A percentile compares a stretch with the other conserved stretches of the same genome.
These are phyloP conservation scores for Platanthera zijinensis DNA, from an alignment of 106 monocot species.

Conservation along the genomic window DNA sequence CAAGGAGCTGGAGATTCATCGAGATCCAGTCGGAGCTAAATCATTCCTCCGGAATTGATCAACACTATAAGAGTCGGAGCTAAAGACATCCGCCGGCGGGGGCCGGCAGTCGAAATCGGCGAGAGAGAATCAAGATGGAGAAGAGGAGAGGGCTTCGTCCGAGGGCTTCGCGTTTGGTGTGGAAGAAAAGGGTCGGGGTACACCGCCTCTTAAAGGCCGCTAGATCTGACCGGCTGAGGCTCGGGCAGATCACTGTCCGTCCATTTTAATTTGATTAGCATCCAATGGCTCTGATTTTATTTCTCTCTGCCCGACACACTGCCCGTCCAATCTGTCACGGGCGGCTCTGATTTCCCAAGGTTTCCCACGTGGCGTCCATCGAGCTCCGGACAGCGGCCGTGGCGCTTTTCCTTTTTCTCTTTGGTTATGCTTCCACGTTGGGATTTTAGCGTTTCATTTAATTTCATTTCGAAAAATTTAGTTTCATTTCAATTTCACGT, in stretches of 20 bases:
- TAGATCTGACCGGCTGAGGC: slow-evolving; percentile 33
- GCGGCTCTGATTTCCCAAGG: slow-evolving; percentile 22
- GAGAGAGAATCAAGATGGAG: slow-evolving; percentile 1
- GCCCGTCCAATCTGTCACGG: slow-evolving; percentile 43
- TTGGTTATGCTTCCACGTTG: background rate
- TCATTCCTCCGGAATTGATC: too few relatives aligned
- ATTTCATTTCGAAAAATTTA: background rate
- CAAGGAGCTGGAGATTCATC: background rate
- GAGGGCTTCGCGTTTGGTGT: slow-evolving; percentile 9
- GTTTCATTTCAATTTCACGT: slow-evolving; percentile 6
- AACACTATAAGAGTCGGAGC: background rate
- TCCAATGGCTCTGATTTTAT: slow-evolving; percentile 18
- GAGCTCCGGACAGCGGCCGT: background rate
- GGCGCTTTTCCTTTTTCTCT: background rate
- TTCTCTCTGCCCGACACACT: slow-evolving; percentile 7
- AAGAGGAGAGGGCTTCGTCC: slow-evolving; percentile 2
- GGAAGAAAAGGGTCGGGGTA: slow-evolving; percentile 12
- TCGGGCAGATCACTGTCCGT: slow-evolving; percentile 25
- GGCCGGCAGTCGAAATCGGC: background rate
- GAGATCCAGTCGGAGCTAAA: background rate
- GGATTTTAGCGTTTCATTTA: slow-evolving; percentile 4
- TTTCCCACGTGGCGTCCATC: slow-evolving; percentile 27
- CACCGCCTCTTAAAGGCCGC: slow-evolving; percentile 40
- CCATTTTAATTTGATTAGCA: background rate
- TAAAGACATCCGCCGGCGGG: background rate